Evolutionary conservation across 2,329 filamentous ascomycete genomes (phyloP).

Genomic region (Didymella sp.): DNA sequence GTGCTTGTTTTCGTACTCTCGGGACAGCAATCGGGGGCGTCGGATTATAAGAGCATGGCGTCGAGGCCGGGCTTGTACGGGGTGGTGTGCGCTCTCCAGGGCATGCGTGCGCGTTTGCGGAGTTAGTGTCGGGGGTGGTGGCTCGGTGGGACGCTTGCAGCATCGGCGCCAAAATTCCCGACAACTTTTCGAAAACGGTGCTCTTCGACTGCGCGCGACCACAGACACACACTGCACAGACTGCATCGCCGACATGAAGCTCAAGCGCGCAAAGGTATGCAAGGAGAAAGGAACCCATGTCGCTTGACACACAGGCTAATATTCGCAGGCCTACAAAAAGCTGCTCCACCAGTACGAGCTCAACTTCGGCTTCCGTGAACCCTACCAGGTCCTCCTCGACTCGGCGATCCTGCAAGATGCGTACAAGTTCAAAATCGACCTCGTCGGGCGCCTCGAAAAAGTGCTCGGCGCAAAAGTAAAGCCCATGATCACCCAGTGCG

Average conservation of each 20-base stretch:
- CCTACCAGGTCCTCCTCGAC: conserved; percentile 82
- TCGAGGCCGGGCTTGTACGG: conserved; percentile 12
- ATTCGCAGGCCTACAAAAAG: conserved; percentile 80
- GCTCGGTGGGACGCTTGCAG: neutral
- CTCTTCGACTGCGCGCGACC: neutral
- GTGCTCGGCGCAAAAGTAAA: conserved; percentile 89
- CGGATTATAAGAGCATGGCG: conserved; percentile 11
- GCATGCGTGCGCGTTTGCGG: conserved; percentile 4
- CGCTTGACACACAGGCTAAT: conserved; percentile 59
- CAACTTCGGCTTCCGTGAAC: conserved; percentile 88
- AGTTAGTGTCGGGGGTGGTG: conserved; percentile 1
- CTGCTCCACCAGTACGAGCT: conserved; percentile 91
- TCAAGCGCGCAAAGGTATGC: conserved; percentile 42
- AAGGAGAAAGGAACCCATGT: neutral
- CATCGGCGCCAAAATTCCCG: neutral
- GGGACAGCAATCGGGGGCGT: conserved; percentile 1
- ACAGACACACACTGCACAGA: conserved; percentile 6
- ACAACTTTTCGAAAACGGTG: conserved; percentile 13
- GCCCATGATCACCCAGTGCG: conserved; percentile 83
- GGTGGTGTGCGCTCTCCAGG: conserved; percentile 2
- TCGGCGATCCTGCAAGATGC: conserved; percentile 84
- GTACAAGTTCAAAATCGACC: conserved; percentile 83
- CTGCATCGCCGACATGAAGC: conserved; percentile 36
- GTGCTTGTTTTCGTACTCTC: neutral
- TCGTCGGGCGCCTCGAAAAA: conserved; percentile 76